Percentiles rank a stretch among this genome's conserved stretches.
These are phyloP conservation scores for Piloderma croceum DNA, from an alignment of 768 basidiomycete species.

Conservation along the genomic window DNA sequence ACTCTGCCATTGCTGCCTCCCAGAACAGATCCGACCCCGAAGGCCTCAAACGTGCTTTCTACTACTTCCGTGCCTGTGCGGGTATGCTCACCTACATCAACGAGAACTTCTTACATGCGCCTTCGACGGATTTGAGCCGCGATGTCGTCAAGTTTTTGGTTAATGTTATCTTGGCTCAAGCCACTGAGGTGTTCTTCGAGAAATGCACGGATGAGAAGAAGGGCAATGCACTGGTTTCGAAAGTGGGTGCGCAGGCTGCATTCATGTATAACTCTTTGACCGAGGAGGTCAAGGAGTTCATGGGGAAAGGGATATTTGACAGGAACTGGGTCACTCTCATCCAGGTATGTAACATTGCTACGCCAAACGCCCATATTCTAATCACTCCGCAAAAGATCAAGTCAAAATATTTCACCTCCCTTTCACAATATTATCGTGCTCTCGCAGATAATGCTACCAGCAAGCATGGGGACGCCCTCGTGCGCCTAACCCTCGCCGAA, in stretches of 20 bases:
- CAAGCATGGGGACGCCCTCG: constrained; percentile 84
- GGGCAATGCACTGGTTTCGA: constrained; percentile 65
- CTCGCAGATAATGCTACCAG: constrained; percentile 68
- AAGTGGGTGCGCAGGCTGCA: constrained; percentile 80
- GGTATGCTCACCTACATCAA: constrained; percentile 99
- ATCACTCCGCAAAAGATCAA: constrained; percentile 57
- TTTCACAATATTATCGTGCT: constrained; percentile 83
- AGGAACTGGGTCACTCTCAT: constrained; percentile 88
- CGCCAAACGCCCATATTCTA: too few relatives aligned
- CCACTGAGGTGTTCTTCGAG: constrained; percentile 94
- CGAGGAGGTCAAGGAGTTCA: constrained; percentile 95
- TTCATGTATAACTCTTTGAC: constrained; percentile 73
- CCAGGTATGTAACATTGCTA: too few relatives aligned
- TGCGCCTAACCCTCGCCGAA: constrained; percentile 74
- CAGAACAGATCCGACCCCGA: constrained; percentile 87
- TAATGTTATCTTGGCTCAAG: constrained; percentile 85
- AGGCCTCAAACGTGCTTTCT: constrained; percentile 88
- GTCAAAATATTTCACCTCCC: constrained; percentile 80
- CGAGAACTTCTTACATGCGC: constrained; percentile 98
- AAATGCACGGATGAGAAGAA: constrained; percentile 94
- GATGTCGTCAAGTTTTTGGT: constrained; percentile 94
- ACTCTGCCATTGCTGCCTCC: constrained; percentile 83
- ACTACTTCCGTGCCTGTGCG: constrained; percentile 83
- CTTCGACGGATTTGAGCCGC: constrained; percentile 87
- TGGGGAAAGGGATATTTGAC: constrained; percentile 94